These are phyloP conservation scores for Anacardium occidentale DNA, from an alignment of 345 rosid genomes.

Conservation along the genomic window DNA sequence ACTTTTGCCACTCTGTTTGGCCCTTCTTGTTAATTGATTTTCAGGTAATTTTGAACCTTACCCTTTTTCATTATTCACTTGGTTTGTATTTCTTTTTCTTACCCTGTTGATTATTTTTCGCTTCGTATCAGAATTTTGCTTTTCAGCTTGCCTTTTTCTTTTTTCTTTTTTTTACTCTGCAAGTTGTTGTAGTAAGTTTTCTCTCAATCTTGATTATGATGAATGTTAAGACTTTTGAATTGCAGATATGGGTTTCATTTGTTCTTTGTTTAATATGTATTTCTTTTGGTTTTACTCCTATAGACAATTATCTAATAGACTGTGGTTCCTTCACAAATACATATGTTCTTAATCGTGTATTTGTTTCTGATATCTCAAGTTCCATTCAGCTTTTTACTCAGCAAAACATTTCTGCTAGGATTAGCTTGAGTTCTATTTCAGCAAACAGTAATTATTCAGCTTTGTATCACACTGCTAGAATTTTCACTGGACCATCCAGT, in stretches of 20 bases:
- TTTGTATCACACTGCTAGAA: conserved; percentile 57
- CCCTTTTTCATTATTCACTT: not conserved
- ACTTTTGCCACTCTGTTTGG: not conserved
- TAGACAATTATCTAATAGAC: conserved; percentile 53
- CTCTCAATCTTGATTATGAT: conserved; percentile 25
- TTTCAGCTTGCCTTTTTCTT: not conserved
- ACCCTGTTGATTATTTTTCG: not conserved
- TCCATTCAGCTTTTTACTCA: conserved; percentile 30
- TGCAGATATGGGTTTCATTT: conserved; percentile 31
- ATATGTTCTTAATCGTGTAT: conserved; percentile 40
- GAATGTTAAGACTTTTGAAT: conserved; percentile 17
- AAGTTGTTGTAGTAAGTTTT: too few relatives aligned
- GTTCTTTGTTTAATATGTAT: conserved; percentile 26
- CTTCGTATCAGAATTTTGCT: not conserved
- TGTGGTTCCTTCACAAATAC: conserved; percentile 63
- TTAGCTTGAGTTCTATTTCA: conserved; percentile 28
- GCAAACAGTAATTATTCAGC: conserved; percentile 29
- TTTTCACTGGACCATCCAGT: conserved; percentile 40
- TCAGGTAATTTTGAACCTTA: conserved; percentile 11
- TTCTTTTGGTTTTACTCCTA: conserved; percentile 49
- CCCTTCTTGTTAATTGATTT: not conserved
- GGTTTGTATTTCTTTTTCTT: not conserved
- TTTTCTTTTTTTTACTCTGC: too few relatives aligned
- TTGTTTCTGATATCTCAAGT: conserved; percentile 42
- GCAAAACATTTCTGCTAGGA: conserved; percentile 18